Evolutionary conservation across 2,329 filamentous ascomycete genomes (phyloP), one percentile per base, ranked within the genome.

Genomic region (Neonectria coccinea): DNA sequence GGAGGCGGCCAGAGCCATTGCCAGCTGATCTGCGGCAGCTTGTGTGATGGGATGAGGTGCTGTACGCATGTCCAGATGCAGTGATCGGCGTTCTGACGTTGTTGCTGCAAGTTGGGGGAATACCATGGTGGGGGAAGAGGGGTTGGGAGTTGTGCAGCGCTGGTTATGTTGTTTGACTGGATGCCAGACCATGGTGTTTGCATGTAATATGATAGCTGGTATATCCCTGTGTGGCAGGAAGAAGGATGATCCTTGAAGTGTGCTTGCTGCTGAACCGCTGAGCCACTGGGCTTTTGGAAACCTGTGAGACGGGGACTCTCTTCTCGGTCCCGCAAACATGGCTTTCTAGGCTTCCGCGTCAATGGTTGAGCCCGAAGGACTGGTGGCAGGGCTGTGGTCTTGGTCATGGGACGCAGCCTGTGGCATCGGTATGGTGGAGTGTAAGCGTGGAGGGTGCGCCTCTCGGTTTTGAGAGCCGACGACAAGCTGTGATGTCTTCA

Each of bases 31-130:
- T 89, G 86, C 70, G 82, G 84, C 14, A 81, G 78, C 14, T 65
- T 82, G 10, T 88, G 86, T 62, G 82, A 84, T 65, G 80, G 80
- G 33, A 73, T 88, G 67, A 84, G 82, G 65, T 88, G 86, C 70
- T 87, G 85, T 73, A 65, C 70, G 11, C 62, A 62, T 41, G 52
- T 61, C 29, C 62, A 72, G 47, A 53, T 48, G 52, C 59, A 70
- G 58, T 68, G 70, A 70, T 72, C 59, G 62, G 61, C 65, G 36
- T 36, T 53, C 45, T 25, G 59, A 66, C 45, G 56, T 52, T 55
- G 63, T 54, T 36, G 56, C 42, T 25, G 44, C 27, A 29, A 41
- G 39, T 31, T 51, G 42, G 57, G 57, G 54, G 53, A 59, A n/a
- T 25, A 39, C 57, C 39, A 36, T 57, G 56, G 53, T 44, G 55